Percentiles rank a stretch among this genome's conserved stretches.
Evolutionary conservation across 345 rosid species (phyloP).

Genomic region (Firmiana major): DNA sequence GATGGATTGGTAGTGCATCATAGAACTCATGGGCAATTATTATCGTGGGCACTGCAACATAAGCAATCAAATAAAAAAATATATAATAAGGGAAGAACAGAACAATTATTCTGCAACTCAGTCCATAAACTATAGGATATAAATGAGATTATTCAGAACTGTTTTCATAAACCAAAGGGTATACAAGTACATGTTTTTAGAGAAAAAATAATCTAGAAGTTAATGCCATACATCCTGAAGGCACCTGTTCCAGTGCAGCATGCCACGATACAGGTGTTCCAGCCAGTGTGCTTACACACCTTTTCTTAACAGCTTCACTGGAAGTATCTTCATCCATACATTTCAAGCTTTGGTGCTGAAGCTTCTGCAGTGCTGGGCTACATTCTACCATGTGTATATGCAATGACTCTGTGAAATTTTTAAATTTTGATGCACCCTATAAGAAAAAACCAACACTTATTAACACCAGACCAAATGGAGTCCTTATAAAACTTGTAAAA

Average conservation of each 20-base stretch:
- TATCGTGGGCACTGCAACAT: constrained; percentile 66
- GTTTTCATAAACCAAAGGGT: not conserved
- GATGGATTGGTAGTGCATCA: constrained; percentile 95
- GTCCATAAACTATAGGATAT: not conserved
- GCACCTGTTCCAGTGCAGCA: constrained; percentile 72
- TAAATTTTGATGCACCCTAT: constrained; percentile 76
- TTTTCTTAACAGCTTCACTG: constrained; percentile 33
- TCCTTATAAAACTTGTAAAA: not conserved
- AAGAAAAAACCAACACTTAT: constrained; percentile 10
- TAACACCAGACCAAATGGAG: not conserved
- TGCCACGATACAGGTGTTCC: constrained; percentile 80
- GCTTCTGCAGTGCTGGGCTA: constrained; percentile 75
- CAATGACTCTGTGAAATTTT: constrained; percentile 70
- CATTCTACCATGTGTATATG: constrained; percentile 85
- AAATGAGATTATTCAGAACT: not conserved
- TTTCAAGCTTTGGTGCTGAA: constrained; percentile 60
- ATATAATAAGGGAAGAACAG: constrained; percentile 5
- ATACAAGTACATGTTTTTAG: constrained; percentile 1
- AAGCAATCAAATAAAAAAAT: constrained; percentile 20
- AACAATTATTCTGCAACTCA: constrained; percentile 1
- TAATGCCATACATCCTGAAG: constrained; percentile 65
- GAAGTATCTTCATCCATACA: constrained; percentile 44
- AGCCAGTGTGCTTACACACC: constrained; percentile 47
- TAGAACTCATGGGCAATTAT: constrained; percentile 91
- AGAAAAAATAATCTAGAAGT: constrained; percentile 17